Evolutionary conservation across 805 yeast genomes (phyloP).

Genomic region (Cyberlindnera maritima): DNA sequence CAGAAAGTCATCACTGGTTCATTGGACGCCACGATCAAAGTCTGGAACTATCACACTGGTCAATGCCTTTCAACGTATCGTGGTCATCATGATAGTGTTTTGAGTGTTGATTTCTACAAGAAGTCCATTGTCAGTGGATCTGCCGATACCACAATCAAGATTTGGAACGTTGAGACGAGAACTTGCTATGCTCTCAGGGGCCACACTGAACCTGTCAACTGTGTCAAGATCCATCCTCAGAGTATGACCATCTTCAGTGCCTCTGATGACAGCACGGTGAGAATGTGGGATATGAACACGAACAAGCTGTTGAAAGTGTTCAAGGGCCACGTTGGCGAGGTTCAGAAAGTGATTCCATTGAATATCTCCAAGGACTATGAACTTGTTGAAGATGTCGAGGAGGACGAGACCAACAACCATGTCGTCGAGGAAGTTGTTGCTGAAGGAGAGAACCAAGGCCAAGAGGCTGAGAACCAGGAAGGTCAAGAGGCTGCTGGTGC

Average conservation of each 20-base stretch:
- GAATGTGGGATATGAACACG: conserved; percentile 90
- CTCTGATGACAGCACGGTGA: conserved; percentile 86
- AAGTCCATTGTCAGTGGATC: conserved; percentile 90
- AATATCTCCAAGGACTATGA: conserved; percentile 65
- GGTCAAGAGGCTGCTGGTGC: conserved; percentile 5
- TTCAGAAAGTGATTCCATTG: conserved; percentile 87
- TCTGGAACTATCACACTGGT: conserved; percentile 96
- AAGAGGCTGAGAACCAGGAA: conserved; percentile 21
- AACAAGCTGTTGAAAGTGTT: conserved; percentile 78
- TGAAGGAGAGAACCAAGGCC: conserved; percentile 16
- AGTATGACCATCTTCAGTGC: conserved; percentile 82
- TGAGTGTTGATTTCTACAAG: conserved; percentile 76
- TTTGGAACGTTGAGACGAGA: conserved; percentile 94
- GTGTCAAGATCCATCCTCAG: conserved; percentile 80
- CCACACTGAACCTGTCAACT: conserved; percentile 88
- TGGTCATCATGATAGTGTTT: conserved; percentile 86
- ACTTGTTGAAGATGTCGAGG: conserved; percentile 37
- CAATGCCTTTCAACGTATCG: conserved; percentile 90
- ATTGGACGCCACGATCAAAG: conserved; percentile 84
- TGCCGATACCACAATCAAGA: conserved; percentile 87
- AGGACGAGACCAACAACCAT: conserved; percentile 16
- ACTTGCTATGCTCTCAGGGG: conserved; percentile 93
- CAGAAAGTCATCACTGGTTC: conserved; percentile 91
- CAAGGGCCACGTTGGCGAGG: conserved; percentile 90
- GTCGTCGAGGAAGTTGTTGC: conserved; percentile 14